Evolutionary conservation across 1,139 yeast species (phyloP).

Genomic region (Protomyces macrosporus): DNA sequence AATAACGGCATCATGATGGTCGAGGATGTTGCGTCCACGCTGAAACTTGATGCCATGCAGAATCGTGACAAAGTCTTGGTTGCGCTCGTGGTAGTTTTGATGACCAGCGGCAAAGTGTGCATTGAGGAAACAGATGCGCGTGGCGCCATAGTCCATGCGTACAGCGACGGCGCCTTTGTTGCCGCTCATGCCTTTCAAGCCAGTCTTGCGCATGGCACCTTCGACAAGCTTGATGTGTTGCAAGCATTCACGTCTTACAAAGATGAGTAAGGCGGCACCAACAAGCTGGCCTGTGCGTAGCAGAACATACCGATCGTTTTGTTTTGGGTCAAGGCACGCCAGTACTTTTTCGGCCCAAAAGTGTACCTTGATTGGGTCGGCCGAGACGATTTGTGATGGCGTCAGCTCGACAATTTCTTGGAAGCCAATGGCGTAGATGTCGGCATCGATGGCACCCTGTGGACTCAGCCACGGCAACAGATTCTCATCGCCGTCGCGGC

Average conservation of each 20-base stretch:
- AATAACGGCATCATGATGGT: slow-evolving; percentile 66
- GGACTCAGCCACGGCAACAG: slow-evolving; percentile 82
- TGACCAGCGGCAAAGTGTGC: slow-evolving; percentile 95
- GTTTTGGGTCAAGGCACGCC: slow-evolving; percentile 47
- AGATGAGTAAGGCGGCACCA: slow-evolving; percentile 76
- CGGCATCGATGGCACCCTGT: slow-evolving; percentile 50
- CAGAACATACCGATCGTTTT: slow-evolving; percentile 50
- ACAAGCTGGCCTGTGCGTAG: slow-evolving; percentile 88
- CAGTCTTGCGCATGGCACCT: slow-evolving; percentile 79
- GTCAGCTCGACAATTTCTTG: slow-evolving; percentile 91
- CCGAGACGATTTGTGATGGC: slow-evolving; percentile 80
- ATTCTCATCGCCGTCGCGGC: slow-evolving; percentile 47
- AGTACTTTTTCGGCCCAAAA: slow-evolving; percentile 76
- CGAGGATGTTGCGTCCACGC: slow-evolving; percentile 60
- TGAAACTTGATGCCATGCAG: slow-evolving; percentile 72
- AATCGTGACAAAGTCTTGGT: slow-evolving; percentile 78
- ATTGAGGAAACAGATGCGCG: slow-evolving; percentile 75
- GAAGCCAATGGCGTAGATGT: slow-evolving; percentile 73
- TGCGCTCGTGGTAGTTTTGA: slow-evolving; percentile 77
- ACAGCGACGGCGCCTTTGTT: slow-evolving; percentile 90
- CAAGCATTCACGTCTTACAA: slow-evolving; percentile 59
- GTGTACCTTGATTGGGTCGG: slow-evolving; percentile 63
- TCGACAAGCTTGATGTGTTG: slow-evolving; percentile 65
- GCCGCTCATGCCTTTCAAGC: slow-evolving; percentile 86
- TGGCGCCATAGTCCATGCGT: slow-evolving; percentile 68